These are phyloP conservation scores for Yamadazyma scolyti DNA, from an alignment of 805 yeast genomes.

Conservation along the genomic window DNA sequence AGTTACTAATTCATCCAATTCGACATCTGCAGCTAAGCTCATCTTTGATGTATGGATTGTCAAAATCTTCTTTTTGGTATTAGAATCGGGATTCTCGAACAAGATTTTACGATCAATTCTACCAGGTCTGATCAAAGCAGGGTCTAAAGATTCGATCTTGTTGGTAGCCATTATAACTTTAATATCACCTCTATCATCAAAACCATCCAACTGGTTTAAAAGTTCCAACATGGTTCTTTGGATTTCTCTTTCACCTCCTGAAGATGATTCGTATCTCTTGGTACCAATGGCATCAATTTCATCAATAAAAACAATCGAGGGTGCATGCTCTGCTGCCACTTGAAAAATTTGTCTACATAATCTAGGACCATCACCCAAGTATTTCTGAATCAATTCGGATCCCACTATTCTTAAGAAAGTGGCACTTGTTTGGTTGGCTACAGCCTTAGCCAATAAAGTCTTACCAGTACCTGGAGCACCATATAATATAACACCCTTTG, in stretches of 20 bases:
- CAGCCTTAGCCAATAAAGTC: constrained; percentile 93
- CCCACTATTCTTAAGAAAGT: constrained; percentile 96
- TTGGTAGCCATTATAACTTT: constrained; percentile 98
- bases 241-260: constrained; percentile 96
- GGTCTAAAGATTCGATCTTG: constrained; percentile 89
- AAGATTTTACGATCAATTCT: constrained; percentile 94
- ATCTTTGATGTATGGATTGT: constrained; percentile 90
- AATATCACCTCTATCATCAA: constrained; percentile 95
- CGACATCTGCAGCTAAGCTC: constrained; percentile 85
- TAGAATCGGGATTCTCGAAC: constrained; percentile 93
- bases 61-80: constrained; percentile 89
- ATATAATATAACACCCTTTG: constrained; percentile 94
- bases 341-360: constrained; percentile 91
- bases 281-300: constrained; percentile 99
- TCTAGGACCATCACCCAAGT: constrained; percentile 97
- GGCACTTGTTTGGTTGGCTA: constrained; percentile 96
- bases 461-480: constrained; percentile 99
- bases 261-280: constrained; percentile 94
- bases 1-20: constrained; percentile 81
- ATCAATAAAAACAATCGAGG: constrained; percentile 96
- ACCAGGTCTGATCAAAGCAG: constrained; percentile 95
- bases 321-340: constrained; percentile 95
- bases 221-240: constrained; percentile 97
- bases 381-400: constrained; percentile 93
- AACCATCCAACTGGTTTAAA: constrained; percentile 93